Evolutionary conservation across 2,329 filamentous ascomycete genomes (phyloP).

Genomic region (Penicillium sp.): DNA sequence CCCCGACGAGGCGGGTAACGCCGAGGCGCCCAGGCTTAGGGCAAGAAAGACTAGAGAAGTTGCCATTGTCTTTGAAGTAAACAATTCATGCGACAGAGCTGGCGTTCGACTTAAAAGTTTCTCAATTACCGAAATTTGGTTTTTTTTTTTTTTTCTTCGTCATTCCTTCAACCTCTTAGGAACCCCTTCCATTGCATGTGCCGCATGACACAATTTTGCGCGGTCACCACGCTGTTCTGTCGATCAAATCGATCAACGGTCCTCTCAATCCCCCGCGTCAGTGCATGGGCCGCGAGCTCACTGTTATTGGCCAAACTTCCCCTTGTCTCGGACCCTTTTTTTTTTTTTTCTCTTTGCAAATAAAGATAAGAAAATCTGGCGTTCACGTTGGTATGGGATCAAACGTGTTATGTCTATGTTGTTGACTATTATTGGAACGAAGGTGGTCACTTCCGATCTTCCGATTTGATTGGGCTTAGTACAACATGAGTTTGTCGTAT

Average conservation of each 20-base stretch:
- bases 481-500: neutral
- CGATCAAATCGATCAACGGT: neutral
- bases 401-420: neutral
- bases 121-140: too few relatives aligned
- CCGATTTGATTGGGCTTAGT: neutral
- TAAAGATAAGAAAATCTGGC: neutral
- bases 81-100: neutral
- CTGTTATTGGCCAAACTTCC: constrained; percentile 1
- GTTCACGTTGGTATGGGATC: neutral
- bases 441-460: neutral
- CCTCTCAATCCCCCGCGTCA: constrained; percentile 3
- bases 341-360: neutral
- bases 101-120: neutral
- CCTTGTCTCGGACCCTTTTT: neutral
- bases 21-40: constrained; percentile 7
- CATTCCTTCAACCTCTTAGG: neutral
- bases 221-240: neutral
- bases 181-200: constrained; percentile 2
- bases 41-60: constrained; percentile 7
- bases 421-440: neutral
- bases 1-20: constrained; percentile 9
- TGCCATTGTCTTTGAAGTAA: constrained; percentile 2
- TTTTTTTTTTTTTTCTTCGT: neutral
- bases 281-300: constrained; percentile 1
- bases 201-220: neutral